Base-by-base conservation (phyloP, 352 stramenopile species). In the Phytophthora fragariae region DNA sequence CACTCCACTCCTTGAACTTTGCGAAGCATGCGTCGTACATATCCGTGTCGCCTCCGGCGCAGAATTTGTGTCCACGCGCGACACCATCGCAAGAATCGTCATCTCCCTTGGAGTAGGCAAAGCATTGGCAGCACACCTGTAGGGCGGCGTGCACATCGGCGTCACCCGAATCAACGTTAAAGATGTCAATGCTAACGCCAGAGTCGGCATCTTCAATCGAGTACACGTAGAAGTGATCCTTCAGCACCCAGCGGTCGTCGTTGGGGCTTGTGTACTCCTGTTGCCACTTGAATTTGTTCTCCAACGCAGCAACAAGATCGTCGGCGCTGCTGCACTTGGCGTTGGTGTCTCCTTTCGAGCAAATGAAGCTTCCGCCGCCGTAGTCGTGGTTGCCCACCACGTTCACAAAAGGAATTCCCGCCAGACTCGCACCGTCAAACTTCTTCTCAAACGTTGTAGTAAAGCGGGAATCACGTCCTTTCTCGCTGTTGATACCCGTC, bases 91-190 rank as follows among this genome's bases (percentile, higher is more conserved):
- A 90, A 33, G 39, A 55, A 1, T 62, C 24, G 52, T 81, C 70
- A 27, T 85, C 66, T 8, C 77, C 78, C 6, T 69, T 39, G 4
- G 73, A 61, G 73, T 92, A 92, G n/a, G 79, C 85, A 62, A 86
- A 92, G 75, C 85, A 92, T 66, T 92, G 85, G 62, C 85, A 92
- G 69, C 85, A 92, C n/a, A 92, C 81, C 37, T 90, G 77, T 15
- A 76, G 71, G 27, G 75, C 77, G 27, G 72, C 83, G 64, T 90
- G 83, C 27, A 79, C 68, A 41, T 81, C 79, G 10, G 84, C 84
- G 53, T 82, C 77, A 52, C 84, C 86, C 5, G 77, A 82, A 57
- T 91, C 83, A 10, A 91, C 60, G 65, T 89, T 91, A 63, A 77
- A 91, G 27, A 91, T 84, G 14, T 91, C 83, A 31, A 91, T 77